Evolutionary conservation across 1,284 basidiomycete genomes (phyloP), one percentile per base, ranked within the genome.

Genomic region (Cryptococcus sp.): DNA sequence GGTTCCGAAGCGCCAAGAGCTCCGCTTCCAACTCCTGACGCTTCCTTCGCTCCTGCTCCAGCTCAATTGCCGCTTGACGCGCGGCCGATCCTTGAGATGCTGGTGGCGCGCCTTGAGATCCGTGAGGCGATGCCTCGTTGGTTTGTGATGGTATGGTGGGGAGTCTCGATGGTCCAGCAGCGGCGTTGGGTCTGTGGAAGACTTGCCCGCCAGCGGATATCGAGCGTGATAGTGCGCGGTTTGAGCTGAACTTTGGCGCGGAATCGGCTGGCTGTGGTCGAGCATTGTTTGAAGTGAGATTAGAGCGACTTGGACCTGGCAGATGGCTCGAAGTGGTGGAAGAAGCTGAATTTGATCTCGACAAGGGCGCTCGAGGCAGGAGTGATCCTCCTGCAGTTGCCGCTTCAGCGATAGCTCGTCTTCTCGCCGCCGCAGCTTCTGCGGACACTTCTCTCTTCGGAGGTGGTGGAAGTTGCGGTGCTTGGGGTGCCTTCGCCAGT

Each of bases 111-210:
- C 47, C 48, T 20, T 67, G 62, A 17, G 61, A 59, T 3, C 58
- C 54, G 17, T 54, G 47, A 17, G 22, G 48, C 16, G 39, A n/a
- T 45, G 54, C 17, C 47, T 54, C n/a, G 47, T 50, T 45, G 47
- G 55, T 38, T 23, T 73, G 69, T 7, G 73, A 75, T 2, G 66
- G 54, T 17, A 75, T 73, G 8, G 73, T 65, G 3, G 71, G 61
- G 3, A 74, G 60, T n/a, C 56, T 41, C 19, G 66, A 56, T 16
- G 57, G 56, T 39, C 57, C 54, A 17, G 53, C 45, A 19, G 45
- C 22, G 47, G 53, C 45, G 27, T 53, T 55, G 16, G 54, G 61
- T 25, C 57, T 50, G 41, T 35, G 31, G 10, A 69, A 60, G 3
- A 67, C 53, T 6, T 72, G 69, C 27, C 63, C 56, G 2, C 73